phyloP scores from a whole-genome alignment of 352 stramenopile species.

The Phytopythium montanum region DNA sequence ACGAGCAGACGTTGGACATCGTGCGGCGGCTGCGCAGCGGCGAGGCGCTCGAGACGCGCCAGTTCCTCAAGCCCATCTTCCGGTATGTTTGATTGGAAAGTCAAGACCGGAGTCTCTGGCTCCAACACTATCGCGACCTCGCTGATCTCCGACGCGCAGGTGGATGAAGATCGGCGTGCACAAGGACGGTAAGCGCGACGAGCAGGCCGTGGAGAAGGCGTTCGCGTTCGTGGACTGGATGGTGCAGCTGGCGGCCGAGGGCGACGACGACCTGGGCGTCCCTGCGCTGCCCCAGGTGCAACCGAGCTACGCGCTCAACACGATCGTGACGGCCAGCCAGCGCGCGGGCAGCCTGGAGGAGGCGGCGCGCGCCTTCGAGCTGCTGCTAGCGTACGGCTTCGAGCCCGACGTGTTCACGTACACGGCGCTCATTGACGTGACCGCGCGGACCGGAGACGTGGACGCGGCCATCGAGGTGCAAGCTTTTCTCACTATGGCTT shows the following conservation, averaged over 20 bases:
- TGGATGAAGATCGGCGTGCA: slow-evolving; percentile 66
- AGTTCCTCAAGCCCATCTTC: slow-evolving; percentile 67
- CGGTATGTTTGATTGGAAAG: slow-evolving; percentile 12
- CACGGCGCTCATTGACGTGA: slow-evolving; percentile 77
- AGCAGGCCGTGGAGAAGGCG: slow-evolving; percentile 46
- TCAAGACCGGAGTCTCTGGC: no score
- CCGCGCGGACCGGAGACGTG: slow-evolving; percentile 45
- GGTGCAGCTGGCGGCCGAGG: slow-evolving; percentile 37
- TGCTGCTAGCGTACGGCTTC: slow-evolving; percentile 44
- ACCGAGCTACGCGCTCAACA: slow-evolving; percentile 73
- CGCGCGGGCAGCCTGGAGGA: slow-evolving; percentile 50
- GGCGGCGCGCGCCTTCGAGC: slow-evolving; percentile 57
- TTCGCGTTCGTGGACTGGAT: slow-evolving; percentile 77
- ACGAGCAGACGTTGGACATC: slow-evolving; percentile 32
- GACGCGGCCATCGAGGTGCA: slow-evolving; percentile 40
- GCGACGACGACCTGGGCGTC: slow-evolving; percentile 45
- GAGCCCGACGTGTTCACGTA: slow-evolving; percentile 79
- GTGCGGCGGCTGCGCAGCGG: slow-evolving; percentile 29
- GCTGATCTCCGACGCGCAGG: slow-evolving; percentile 5
- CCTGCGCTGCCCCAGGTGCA: slow-evolving; percentile 37
- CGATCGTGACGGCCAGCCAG: slow-evolving; percentile 74
- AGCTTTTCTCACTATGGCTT: neutral
- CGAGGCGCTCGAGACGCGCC: slow-evolving; percentile 44
- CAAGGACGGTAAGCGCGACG: slow-evolving; percentile 56
- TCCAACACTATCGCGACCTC: no score